phyloP scores from a whole-genome alignment of 75 land plant species.

The Ceratopteris richardii region DNA sequence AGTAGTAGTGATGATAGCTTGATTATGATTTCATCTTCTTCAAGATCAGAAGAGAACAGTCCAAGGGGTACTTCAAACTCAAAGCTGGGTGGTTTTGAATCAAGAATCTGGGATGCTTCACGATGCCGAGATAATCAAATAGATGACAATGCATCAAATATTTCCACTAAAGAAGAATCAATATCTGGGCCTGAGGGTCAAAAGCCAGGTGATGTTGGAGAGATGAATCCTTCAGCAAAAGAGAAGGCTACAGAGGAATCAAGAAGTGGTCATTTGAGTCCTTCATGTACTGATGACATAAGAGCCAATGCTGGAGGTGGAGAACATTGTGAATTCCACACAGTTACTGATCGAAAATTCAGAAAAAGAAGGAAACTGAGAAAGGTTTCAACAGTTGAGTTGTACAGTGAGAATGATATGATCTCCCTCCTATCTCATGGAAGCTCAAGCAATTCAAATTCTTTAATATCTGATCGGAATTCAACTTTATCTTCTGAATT shows the following conservation, averaged over 20 bases:
- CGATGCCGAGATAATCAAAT: too few relatives aligned
- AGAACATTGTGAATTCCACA: background rate
- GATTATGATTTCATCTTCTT: too few relatives aligned
- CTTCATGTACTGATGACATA: conserved; percentile 9
- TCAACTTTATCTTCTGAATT: too few relatives aligned
- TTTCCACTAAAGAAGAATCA: background rate
- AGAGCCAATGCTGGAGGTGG: conserved; percentile 17
- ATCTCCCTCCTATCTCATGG: background rate
- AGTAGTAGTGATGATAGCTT: conserved; percentile 31
- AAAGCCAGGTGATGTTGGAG: background rate
- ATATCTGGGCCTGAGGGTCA: background rate
- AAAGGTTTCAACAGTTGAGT: conserved; percentile 22
- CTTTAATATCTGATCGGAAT: too few relatives aligned
- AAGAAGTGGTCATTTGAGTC: conserved; percentile 1
- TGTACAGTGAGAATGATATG: background rate
- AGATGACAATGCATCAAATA: too few relatives aligned
- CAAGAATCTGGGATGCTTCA: too few relatives aligned
- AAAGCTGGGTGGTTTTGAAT: too few relatives aligned
- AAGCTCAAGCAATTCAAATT: conserved; percentile 2
- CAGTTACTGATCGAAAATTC: conserved; percentile 6
- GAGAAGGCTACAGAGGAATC: conserved; percentile 3
- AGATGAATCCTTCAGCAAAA: background rate
- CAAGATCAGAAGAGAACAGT: conserved; percentile 1
- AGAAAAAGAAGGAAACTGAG: conserved; percentile 23
- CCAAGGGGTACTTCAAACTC: background rate